Percentiles rank a stretch among this genome's conserved stretches.
phyloP scores from a whole-genome alignment of 257 asterid genomes.

The Solanum medicagineum region DNA sequence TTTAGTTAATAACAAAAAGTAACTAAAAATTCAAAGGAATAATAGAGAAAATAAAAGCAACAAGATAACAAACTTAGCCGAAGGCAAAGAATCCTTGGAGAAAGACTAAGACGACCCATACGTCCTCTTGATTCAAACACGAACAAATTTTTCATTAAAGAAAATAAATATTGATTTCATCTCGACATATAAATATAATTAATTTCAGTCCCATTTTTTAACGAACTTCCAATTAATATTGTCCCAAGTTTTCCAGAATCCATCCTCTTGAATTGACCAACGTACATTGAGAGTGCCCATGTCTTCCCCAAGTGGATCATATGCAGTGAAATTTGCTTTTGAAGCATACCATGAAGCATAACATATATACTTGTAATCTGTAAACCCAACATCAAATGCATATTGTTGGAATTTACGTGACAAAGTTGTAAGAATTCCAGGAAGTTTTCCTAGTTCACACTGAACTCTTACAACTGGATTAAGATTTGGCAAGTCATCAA shows the following conservation, averaged over 20 bases:
- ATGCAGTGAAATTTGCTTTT: neutral
- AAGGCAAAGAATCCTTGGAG: neutral
- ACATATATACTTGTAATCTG: neutral
- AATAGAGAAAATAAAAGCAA: too few relatives aligned
- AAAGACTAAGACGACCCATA: too few relatives aligned
- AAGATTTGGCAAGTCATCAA: neutral
- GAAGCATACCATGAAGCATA: neutral
- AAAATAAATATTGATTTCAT: too few relatives aligned
- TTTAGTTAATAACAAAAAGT: too few relatives aligned
- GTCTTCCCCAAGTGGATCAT: neutral
- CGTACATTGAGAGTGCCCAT: neutral
- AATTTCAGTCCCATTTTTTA: neutral
- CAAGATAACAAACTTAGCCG: too few relatives aligned
- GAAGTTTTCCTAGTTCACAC: neutral
- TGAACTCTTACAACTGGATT: neutral
- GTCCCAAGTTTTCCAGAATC: neutral
- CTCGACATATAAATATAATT: too few relatives aligned
- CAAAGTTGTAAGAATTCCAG: neutral
- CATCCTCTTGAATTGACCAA: neutral
- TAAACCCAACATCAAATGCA: neutral
- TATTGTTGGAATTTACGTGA: neutral
- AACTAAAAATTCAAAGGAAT: too few relatives aligned
- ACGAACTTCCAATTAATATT: neutral
- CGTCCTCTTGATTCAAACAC: neutral
- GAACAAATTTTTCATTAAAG: neutral